These are phyloP conservation scores for Naumovozyma baii DNA, from an alignment of 805 yeast species.

Conservation along the genomic window DNA sequence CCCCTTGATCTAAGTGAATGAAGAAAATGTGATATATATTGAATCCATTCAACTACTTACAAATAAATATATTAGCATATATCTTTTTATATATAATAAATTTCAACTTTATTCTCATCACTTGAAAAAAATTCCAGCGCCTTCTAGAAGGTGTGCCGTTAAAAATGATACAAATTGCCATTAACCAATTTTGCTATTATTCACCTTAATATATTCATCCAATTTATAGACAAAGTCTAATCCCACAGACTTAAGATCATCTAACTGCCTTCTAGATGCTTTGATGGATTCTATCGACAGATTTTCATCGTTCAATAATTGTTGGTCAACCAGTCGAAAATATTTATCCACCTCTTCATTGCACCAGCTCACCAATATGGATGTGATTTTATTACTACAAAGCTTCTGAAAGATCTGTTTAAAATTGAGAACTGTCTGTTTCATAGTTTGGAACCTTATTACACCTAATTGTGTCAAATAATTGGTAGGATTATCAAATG, in stretches of 20 bases:
- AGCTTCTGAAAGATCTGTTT: slow-evolving; percentile 38
- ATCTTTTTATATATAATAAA: too few relatives aligned
- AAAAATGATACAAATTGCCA: too few relatives aligned
- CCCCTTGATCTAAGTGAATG: too few relatives aligned
- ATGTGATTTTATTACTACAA: slow-evolving; percentile 28
- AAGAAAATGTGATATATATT: too few relatives aligned
- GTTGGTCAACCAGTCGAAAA: slow-evolving; percentile 51
- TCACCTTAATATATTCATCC: slow-evolving; percentile 31
- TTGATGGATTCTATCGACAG: slow-evolving; percentile 43
- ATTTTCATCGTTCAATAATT: slow-evolving; percentile 52
- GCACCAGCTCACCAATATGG: slow-evolving; percentile 73
- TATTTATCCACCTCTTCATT: slow-evolving; percentile 53
- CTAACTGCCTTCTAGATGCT: slow-evolving; percentile 52
- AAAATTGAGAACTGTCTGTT: slow-evolving; percentile 47
- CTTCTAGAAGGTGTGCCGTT: too few relatives aligned
- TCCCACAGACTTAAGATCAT: slow-evolving; percentile 53
- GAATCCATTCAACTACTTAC: too few relatives aligned
- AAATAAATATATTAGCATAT: too few relatives aligned
- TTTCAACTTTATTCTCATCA: too few relatives aligned
- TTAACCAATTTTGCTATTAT: slow-evolving; percentile 9
- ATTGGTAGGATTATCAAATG: slow-evolving; percentile 44
- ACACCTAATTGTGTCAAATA: slow-evolving; percentile 55
- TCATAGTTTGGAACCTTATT: slow-evolving; percentile 51
- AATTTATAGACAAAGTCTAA: slow-evolving; percentile 66
- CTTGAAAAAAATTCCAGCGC: not conserved